Percentiles rank a stretch among this genome's conserved stretches.
Conservation (phyloP, 208 protist genomes). For the Trypanosoma melophagium region DNA sequence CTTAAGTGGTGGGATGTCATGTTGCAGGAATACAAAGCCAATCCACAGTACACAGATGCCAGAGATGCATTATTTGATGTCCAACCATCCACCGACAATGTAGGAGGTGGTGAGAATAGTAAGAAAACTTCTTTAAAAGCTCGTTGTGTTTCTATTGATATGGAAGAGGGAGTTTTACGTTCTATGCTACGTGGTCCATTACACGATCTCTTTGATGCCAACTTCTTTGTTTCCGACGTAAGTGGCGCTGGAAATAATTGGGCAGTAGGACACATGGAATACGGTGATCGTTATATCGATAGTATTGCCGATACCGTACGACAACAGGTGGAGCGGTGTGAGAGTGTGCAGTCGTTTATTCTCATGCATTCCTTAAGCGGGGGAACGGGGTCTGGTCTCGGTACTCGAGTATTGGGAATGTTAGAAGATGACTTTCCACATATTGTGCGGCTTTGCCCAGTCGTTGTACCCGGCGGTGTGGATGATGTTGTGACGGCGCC, state of each 20-base stretch:
- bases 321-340: slow-evolving; percentile 89
- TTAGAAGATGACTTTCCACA: slow-evolving; percentile 94
- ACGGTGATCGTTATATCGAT: slow-evolving; percentile 89
- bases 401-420: slow-evolving; percentile 89
- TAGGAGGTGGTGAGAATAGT: not conserved
- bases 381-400: slow-evolving; percentile 96
- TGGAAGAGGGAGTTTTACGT: slow-evolving; percentile 94
- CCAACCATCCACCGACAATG: not conserved
- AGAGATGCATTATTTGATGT: slow-evolving; percentile 72
- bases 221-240: slow-evolving; percentile 87
- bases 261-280: slow-evolving; percentile 92
- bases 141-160: slow-evolving; percentile 95
- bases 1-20: slow-evolving; percentile 95
- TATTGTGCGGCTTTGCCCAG: slow-evolving; percentile 84
- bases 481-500: slow-evolving; percentile 96
- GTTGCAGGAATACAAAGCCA: slow-evolving; percentile 91
- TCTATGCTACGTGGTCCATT: slow-evolving; percentile 82
- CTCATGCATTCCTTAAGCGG: slow-evolving; percentile 95
- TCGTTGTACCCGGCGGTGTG: slow-evolving; percentile 89
- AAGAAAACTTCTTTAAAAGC: slow-evolving; percentile 59
- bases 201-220: slow-evolving; percentile 85
- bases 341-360: slow-evolving; percentile 95
- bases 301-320: slow-evolving; percentile 85
- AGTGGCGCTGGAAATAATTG: slow-evolving; percentile 93
- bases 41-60: slow-evolving; percentile 72